Base-by-base conservation (phyloP, 2,329 filamentous ascomycete genomes). In the Beauveria rudraprayagi region DNA sequence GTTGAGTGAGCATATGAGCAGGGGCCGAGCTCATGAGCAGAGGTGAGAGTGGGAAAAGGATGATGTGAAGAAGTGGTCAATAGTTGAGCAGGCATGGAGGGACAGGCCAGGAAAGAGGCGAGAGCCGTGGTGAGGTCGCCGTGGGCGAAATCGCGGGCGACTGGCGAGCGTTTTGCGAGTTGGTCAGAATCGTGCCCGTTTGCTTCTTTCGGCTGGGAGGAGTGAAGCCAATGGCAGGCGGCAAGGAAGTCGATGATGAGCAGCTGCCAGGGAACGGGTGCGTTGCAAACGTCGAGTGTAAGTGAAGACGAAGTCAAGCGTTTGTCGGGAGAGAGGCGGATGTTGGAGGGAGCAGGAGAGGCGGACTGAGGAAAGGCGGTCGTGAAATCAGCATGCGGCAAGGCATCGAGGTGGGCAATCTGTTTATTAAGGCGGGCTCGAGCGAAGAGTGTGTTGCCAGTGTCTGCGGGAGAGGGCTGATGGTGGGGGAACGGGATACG, bases 1-100 rank as follows among this genome's bases (percentile, higher is more conserved):
- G 50, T n/a, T 19, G 34, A n/a, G 24, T 60, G 40, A 8, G 46
- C 56, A 52, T 53, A 47, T 53, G 41, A 46, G 26, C 40, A 53
- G 16, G 41, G 26, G 50, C 48, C 40, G 14, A 19, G 40, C 9
- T 26, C 5, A 28, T 41, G 26, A 46, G 57, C n/a, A 2, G 57
- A 53, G 37, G 47, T 34, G 24, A 46, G 48, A 14, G n/a, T 47
- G n/a, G 37, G 57, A 53, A 60, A 43, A 17, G 28, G 50, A 26
- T 24, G 48, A 53, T 53, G 56, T 14, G 17, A 41, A 52, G 34
- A 16, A n/a, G 57, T 16, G 26, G 50, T 60, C 16, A 60, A 47
- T 10, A 60, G 17, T 19, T 60, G 57, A 30, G 57, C 26, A 60
- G 57, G 41, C 57, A 60, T 60, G 41, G 41, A 51, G 56, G 56